Percentiles rank a stretch among this genome's conserved stretches.
phyloP scores from a whole-genome alignment of 176 grass and related monocot species.

The Metroxylon sagu region DNA sequence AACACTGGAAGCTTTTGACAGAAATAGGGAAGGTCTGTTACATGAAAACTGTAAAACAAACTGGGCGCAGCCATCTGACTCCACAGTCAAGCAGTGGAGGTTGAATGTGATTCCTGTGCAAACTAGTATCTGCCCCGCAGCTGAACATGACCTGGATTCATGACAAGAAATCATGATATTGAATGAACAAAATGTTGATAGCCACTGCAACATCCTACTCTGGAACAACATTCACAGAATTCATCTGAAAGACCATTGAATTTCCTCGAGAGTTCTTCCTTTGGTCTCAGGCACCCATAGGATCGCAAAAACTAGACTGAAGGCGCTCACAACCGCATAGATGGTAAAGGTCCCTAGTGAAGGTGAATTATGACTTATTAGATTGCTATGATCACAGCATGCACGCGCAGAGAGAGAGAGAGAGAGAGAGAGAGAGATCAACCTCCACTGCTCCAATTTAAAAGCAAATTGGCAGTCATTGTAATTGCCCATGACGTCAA shows the following conservation, averaged over 20 bases:
- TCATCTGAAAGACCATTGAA: conserved; percentile 80
- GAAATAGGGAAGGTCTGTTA: no score
- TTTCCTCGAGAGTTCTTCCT: conserved; percentile 92
- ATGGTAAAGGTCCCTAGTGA: conserved; percentile 60
- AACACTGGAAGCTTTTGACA: no score
- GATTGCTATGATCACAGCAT: neutral
- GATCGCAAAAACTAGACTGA: conserved; percentile 59
- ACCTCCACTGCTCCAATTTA: conserved; percentile 91
- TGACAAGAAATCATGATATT: no score
- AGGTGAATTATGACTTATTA: neutral
- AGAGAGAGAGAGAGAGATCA: conserved; percentile 4
- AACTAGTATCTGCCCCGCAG: no score
- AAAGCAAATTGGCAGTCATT: conserved; percentile 81
- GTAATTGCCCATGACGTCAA: conserved; percentile 70
- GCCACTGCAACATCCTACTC: no score
- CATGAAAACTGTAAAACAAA: no score
- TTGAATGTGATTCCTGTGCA: no score
- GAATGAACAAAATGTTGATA: no score
- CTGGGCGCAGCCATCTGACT: no score
- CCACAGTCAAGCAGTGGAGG: no score
- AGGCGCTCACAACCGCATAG: conserved; percentile 55
- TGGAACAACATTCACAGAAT: neutral
- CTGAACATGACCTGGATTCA: no score
- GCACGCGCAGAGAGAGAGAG: conserved; percentile 1
- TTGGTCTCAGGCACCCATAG: conserved; percentile 95